A percentile compares a stretch with the other conserved stretches of the same genome.
Evolutionary conservation across 768 basidiomycete species (phyloP).

Genomic region (Pholiota molesta): DNA sequence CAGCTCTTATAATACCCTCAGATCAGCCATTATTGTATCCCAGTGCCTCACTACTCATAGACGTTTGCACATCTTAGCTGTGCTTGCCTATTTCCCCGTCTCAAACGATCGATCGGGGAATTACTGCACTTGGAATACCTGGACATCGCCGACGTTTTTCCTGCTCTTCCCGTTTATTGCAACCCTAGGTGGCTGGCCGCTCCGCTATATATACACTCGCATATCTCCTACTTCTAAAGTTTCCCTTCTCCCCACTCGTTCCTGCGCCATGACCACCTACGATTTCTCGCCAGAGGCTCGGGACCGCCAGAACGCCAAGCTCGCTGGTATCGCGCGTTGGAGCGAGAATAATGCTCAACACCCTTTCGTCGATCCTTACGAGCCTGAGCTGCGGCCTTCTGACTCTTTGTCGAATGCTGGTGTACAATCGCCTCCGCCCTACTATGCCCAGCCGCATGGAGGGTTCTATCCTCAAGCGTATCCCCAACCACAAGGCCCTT

Average conservation of each 20-base stretch:
- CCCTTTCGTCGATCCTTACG: neutral
- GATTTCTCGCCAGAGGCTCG: neutral
- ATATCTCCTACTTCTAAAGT: neutral
- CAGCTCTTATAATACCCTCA: neutral
- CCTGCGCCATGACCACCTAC: neutral
- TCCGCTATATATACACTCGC: neutral
- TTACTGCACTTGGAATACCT: neutral
- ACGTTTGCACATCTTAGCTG: neutral
- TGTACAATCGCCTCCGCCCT: neutral
- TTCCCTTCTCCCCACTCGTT: neutral
- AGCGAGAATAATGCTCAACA: neutral
- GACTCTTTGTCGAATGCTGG: conserved; percentile 2
- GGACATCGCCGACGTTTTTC: neutral
- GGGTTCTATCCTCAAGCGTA: neutral
- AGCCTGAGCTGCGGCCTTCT: neutral
- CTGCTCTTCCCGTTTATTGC: neutral
- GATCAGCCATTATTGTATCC: neutral
- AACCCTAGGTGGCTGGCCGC: neutral
- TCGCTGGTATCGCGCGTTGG: neutral
- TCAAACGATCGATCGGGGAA: neutral
- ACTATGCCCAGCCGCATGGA: neutral
- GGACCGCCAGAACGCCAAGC: neutral
- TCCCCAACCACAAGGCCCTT: neutral
- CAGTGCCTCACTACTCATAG: neutral
- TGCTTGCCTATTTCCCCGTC: neutral